Evolutionary conservation across 2,329 filamentous ascomycete genomes (phyloP).

Genomic region (Ophiostoma fasciatum): DNA sequence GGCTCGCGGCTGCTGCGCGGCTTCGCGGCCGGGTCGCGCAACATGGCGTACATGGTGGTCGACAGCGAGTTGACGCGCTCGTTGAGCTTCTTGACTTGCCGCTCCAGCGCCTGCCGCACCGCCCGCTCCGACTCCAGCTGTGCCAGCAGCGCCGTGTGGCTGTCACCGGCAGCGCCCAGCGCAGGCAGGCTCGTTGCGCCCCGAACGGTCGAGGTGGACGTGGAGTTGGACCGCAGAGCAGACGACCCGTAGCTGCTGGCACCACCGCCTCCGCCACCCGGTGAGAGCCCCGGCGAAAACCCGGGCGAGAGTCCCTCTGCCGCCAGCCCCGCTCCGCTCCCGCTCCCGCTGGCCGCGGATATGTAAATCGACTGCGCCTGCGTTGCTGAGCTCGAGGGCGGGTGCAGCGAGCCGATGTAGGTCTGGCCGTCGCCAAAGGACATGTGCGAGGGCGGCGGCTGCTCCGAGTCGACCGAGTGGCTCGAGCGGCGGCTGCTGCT

Average conservation of each 20-base stretch:
- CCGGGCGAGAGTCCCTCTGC: no score
- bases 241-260: constrained; percentile 9
- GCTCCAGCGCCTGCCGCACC: constrained; percentile 39
- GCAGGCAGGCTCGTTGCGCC: constrained; percentile 30
- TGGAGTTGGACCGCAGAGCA: constrained; percentile 23
- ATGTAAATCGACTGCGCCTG: constrained; percentile 15
- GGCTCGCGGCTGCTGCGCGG: constrained; percentile 15
- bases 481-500: constrained; percentile 25
- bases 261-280: no score
- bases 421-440: constrained; percentile 33
- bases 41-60: constrained; percentile 24
- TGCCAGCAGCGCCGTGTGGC: constrained; percentile 33
- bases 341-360: no score
- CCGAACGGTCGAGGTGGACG: constrained; percentile 32
- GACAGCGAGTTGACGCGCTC: constrained; percentile 33
- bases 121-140: constrained; percentile 42
- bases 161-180: constrained; percentile 17
- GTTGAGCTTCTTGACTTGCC: constrained; percentile 37
- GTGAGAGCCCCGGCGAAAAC: no score
- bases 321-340: no score
- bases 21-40: constrained; percentile 21
- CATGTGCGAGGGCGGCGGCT: constrained; percentile 20
- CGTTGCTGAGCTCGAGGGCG: constrained; percentile 19
- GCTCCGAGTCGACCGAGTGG: constrained; percentile 10
- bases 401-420: constrained; percentile 28